Conservation (phyloP, 768 basidiomycete species). For the Pleurotus giganteus region DNA sequence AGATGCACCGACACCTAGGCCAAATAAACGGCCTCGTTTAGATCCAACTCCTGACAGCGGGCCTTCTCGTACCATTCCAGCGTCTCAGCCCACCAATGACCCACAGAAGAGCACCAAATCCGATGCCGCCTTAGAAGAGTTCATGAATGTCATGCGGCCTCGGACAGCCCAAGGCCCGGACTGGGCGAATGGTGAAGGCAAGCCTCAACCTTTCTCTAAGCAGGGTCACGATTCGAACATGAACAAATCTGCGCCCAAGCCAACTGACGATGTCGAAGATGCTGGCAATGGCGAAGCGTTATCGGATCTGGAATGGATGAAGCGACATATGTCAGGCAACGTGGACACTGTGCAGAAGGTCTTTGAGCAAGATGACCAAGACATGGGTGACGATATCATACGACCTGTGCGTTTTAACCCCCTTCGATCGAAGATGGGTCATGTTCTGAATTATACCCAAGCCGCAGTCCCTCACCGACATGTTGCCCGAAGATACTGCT, state of each 20-base stretch:
- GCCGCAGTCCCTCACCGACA: constrained; percentile 4
- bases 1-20: constrained; percentile 64
- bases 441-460: neutral
- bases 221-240: neutral
- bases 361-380: constrained; percentile 63
- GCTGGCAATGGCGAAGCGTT: constrained; percentile 34
- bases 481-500: constrained; percentile 29
- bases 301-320: constrained; percentile 78
- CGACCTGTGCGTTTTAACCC: neutral
- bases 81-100: no score
- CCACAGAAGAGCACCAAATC: constrained; percentile 21
- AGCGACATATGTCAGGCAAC: constrained; percentile 52
- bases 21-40: constrained; percentile 66
- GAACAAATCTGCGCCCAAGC: neutral
- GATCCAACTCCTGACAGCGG: constrained; percentile 27
- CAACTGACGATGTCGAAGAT: constrained; percentile 13
- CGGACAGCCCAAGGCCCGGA: constrained; percentile 54
- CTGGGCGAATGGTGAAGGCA: constrained; percentile 57
- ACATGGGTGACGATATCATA: constrained; percentile 8
- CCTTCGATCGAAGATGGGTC: neutral
- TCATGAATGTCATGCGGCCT: constrained; percentile 73
- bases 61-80: neutral
- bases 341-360: constrained; percentile 36
- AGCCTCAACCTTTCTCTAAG: neutral
- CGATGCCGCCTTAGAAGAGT: constrained; percentile 57